Evolutionary conservation across 805 yeast genomes (phyloP).

Genomic region (Metschnikowia arizonensis): DNA sequence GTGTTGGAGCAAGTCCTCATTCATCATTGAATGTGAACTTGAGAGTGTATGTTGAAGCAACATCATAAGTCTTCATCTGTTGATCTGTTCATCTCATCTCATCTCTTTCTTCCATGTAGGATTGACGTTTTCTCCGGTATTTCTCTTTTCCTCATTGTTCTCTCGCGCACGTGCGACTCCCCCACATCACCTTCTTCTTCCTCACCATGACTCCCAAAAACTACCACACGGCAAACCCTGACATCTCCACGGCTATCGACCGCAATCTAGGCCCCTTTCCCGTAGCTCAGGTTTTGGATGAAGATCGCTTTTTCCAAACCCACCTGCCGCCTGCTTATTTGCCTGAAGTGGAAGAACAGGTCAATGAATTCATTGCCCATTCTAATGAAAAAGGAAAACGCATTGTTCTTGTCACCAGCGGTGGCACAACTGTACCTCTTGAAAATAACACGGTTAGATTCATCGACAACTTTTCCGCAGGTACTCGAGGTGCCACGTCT

Average conservation of each 20-base stretch:
- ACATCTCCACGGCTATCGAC: constrained; percentile 71
- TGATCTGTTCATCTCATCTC: too few species aligned
- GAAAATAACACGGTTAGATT: constrained; percentile 96
- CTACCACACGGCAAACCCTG: constrained; percentile 62
- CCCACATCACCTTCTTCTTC: background rate
- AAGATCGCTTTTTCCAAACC: constrained; percentile 67
- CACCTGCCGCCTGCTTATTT: constrained; percentile 76
- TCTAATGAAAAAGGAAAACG: constrained; percentile 48
- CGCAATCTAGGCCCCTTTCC: constrained; percentile 71
- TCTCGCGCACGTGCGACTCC: background rate
- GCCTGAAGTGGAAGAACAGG: constrained; percentile 53
- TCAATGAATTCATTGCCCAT: constrained; percentile 54
- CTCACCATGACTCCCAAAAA: constrained; percentile 10
- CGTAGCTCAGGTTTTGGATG: constrained; percentile 68
- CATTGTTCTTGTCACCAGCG: constrained; percentile 84
- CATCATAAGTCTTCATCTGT: too few species aligned
- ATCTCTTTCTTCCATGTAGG: too few species aligned
- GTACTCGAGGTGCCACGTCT: constrained; percentile 94
- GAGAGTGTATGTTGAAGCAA: too few species aligned
- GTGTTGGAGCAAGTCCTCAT: too few species aligned
- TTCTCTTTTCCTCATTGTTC: too few species aligned
- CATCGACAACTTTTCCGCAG: constrained; percentile 95
- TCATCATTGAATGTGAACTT: too few species aligned
- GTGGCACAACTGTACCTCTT: constrained; percentile 97
- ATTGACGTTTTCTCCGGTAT: too few species aligned